Percentiles rank a stretch among this genome's conserved stretches.
These are phyloP conservation scores for Moesziomyces globuligerus DNA, from an alignment of 1,284 basidiomycete genomes.

Conservation along the genomic window DNA sequence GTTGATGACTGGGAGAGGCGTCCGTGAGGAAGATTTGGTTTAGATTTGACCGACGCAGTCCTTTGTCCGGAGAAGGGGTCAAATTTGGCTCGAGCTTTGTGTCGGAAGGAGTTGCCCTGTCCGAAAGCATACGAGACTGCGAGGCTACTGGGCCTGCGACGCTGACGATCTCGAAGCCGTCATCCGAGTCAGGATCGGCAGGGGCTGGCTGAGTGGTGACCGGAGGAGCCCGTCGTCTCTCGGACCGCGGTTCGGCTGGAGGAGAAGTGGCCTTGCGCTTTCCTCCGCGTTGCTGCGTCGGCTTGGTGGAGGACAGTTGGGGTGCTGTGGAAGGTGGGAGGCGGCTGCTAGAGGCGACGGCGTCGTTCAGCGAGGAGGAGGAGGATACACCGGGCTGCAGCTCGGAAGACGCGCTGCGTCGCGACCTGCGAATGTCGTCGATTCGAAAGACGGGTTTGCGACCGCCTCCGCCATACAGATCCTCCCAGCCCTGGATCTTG, in stretches of 20 bases:
- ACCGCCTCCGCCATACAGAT: conserved; percentile 24
- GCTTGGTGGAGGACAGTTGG: not conserved
- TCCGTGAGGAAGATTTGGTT: not conserved
- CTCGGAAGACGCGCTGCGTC: not conserved
- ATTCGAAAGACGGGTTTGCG: conserved; percentile 18
- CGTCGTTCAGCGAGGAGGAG: not conserved
- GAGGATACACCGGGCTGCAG: not conserved
- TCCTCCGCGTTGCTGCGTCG: not conserved
- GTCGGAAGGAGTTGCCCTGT: not conserved
- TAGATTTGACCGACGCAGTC: not conserved
- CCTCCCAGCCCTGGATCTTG: conserved; percentile 31
- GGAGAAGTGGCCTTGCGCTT: conserved; percentile 25
- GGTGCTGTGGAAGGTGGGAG: conserved; percentile 17
- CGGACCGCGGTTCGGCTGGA: not conserved
- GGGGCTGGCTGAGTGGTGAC: not conserved
- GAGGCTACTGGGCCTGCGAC: conserved; percentile 4
- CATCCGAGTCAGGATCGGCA: conserved; percentile 18
- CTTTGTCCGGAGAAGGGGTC: not conserved
- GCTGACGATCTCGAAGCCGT: conserved; percentile 17
- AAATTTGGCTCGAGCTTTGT: not conserved
- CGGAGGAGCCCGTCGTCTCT: not conserved
- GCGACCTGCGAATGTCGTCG: not conserved
- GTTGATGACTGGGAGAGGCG: not conserved
- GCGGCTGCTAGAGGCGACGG: not conserved
- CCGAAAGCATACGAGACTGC: not conserved